Conservation (phyloP, 305 asterid genomes). For the Lippia alba region DNA sequence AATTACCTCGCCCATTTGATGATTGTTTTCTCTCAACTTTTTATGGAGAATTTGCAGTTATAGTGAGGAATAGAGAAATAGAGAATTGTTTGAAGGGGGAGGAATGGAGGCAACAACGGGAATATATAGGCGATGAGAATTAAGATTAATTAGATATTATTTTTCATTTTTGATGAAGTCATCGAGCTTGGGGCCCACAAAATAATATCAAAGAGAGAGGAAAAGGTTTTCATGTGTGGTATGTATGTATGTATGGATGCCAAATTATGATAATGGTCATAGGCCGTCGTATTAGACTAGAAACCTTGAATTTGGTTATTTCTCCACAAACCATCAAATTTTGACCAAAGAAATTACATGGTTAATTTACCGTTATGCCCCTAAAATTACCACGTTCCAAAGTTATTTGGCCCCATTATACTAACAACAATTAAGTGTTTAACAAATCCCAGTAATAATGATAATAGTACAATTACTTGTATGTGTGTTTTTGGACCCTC, state of each 20-base stretch:
- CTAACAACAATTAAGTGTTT: background rate
- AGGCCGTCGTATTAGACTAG: conserved; percentile 33
- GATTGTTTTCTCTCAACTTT: background rate
- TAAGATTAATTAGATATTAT: background rate
- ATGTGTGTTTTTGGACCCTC: too few species aligned
- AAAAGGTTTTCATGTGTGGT: background rate
- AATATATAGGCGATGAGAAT: conserved; percentile 43
- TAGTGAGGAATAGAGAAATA: conserved; percentile 23
- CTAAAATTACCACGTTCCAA: conserved; percentile 29
- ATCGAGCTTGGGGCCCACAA: conserved; percentile 22
- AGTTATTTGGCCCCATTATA: conserved; percentile 22
- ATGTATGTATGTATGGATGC: conserved; percentile 28
- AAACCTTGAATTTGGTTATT: conserved; percentile 2
- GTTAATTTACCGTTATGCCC: conserved; percentile 43
- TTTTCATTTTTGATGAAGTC: conserved; percentile 6
- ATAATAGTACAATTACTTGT: too few species aligned
- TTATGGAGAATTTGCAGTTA: conserved; percentile 11
- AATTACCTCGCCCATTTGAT: conserved; percentile 81
- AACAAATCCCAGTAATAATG: too few species aligned
- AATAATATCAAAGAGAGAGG: background rate
- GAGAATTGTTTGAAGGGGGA: conserved; percentile 49
- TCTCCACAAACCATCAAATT: conserved; percentile 36
- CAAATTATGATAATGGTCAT: conserved; percentile 24
- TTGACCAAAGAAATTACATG: conserved; percentile 31
- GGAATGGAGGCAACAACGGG: conserved; percentile 46